Evolutionary conservation across 2,329 filamentous ascomycete genomes (phyloP), one percentile per base, ranked within the genome.

Genomic region (Claviceps sp.): DNA sequence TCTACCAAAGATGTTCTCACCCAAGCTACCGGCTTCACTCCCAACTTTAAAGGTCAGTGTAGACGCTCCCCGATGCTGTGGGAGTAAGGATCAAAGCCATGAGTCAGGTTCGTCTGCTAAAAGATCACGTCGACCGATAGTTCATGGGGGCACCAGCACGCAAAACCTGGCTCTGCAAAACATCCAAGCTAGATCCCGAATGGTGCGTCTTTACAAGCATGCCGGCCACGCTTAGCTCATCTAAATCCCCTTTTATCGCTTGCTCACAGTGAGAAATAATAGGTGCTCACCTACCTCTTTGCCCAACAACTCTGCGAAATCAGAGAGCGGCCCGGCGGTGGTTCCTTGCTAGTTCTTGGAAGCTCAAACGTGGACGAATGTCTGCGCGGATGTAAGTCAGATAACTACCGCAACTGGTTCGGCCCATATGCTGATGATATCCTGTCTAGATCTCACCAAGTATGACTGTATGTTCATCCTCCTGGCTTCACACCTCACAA

Each of bases 141-240:
- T 79, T 16, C 72, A 84, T 51, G 82, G 81, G 6, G 81, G 81
- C 6, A 69, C 66, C 1, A 60, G 62, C n/a, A 68, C 77, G 2
- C 78, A 83, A 59, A 85, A 85, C 52, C 65, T 84, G 1, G 79
- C 79, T 0, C 65, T 81, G 20, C 82, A 85, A 58, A 84, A 85
- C 60, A 80, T 85, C 50, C 82, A 85, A 52, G 82, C 81, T 5
- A 70, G 82, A 16, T 71, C 74, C 11, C 70, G 82, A 47, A 84
- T 86, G 76, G 79, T 86, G 22, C 37, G 47, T 22, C 37, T 26
- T 26, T 40, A 2, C 7, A 13, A 16, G 37, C 20, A 26, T 48
- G 6, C 14, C 20, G 14, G 20, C 22, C 18, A 22, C 20, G 41
- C 41, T 22, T 42, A 22, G 18, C 41, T 22, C 37, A 41, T 26